Percentiles rank a stretch among this genome's conserved stretches.
These are phyloP conservation scores for Fusarium palustre DNA, from an alignment of 2,329 filamentous ascomycete species.

Conservation along the genomic window DNA sequence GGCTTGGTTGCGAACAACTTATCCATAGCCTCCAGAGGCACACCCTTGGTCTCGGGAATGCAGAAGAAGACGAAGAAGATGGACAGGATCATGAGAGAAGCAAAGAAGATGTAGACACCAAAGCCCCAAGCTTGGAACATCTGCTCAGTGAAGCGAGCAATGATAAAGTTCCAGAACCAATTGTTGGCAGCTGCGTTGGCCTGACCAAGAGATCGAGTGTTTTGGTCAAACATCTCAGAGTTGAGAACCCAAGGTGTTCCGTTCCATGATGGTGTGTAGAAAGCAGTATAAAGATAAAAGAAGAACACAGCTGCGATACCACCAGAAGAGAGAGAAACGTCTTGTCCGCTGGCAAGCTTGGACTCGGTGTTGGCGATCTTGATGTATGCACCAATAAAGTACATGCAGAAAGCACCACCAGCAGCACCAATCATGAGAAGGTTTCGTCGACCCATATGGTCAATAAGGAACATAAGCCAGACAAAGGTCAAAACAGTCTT, in stretches of 20 bases:
- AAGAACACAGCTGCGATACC: slow-evolving; percentile 76
- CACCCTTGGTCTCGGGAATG: slow-evolving; percentile 73
- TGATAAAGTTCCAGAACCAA: slow-evolving; percentile 79
- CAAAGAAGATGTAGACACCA: slow-evolving; percentile 78
- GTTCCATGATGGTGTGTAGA: slow-evolving; percentile 80
- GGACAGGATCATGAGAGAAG: slow-evolving; percentile 69
- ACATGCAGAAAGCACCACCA: slow-evolving; percentile 76
- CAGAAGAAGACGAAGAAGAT: slow-evolving; percentile 71
- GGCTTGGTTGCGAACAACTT: slow-evolving; percentile 66
- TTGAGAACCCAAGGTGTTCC: slow-evolving; percentile 82
- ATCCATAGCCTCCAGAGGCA: slow-evolving; percentile 75
- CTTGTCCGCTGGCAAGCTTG: slow-evolving; percentile 48
- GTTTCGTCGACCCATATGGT: slow-evolving; percentile 65
- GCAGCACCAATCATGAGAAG: slow-evolving; percentile 72
- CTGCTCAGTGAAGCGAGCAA: slow-evolving; percentile 74
- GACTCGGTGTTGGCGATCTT: slow-evolving; percentile 61
- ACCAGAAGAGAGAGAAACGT: slow-evolving; percentile 53
- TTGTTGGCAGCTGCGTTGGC: slow-evolving; percentile 78
- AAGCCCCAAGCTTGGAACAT: slow-evolving; percentile 71
- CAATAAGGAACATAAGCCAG: slow-evolving; percentile 77
- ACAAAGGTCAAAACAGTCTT: slow-evolving; percentile 76
- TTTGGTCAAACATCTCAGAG: slow-evolving; percentile 79
- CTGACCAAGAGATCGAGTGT: slow-evolving; percentile 72
- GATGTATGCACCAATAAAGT: slow-evolving; percentile 63
- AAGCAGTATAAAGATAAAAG: slow-evolving; percentile 67